phyloP scores from a whole-genome alignment of 495 filamentous ascomycete genomes.

The Trichocladium antarcticum region DNA sequence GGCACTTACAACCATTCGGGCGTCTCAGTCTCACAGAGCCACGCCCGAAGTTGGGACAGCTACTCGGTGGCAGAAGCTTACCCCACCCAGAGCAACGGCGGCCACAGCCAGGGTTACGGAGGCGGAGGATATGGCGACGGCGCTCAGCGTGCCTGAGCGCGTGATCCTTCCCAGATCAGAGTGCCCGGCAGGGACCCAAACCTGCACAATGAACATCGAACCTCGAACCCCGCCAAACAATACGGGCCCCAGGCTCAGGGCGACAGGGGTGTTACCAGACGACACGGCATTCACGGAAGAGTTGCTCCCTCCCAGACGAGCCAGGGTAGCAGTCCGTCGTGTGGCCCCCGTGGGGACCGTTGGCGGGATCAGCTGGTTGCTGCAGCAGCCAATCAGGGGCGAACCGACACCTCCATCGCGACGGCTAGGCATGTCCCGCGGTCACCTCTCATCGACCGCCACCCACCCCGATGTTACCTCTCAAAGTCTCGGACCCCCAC shows the following conservation, averaged over 20 bases:
- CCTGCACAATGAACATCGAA: too few relatives aligned
- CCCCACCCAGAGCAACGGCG: conserved; percentile 23
- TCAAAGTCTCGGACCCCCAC: conserved; percentile 22
- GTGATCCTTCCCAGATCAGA: not conserved
- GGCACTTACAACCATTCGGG: conserved; percentile 18
- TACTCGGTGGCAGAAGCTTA: conserved; percentile 30
- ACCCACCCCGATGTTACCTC: conserved; percentile 9
- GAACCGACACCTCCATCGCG: conserved; percentile 14
- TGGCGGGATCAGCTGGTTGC: conserved; percentile 20
- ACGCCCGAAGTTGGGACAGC: conserved; percentile 27
- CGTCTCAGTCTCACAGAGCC: conserved; percentile 19
- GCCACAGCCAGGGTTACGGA: conserved; percentile 32
- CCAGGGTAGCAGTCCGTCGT: conserved; percentile 1
- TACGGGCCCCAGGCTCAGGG: too few relatives aligned
- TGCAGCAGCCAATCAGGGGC: conserved; percentile 20
- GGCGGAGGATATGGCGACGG: conserved; percentile 32
- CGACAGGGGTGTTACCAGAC: too few relatives aligned
- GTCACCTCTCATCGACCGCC: conserved; percentile 1
- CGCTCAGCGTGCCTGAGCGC: conserved; percentile 28
- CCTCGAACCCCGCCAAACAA: too few relatives aligned
- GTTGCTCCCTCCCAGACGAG: not conserved
- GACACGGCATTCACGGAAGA: not conserved
- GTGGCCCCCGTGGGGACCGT: conserved; percentile 8
- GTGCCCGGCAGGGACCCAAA: not conserved
- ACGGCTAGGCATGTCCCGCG: conserved; percentile 24